Evolutionary conservation across 2,329 filamentous ascomycete species (phyloP).

Genomic region (Aspergillus calidoustus): DNA sequence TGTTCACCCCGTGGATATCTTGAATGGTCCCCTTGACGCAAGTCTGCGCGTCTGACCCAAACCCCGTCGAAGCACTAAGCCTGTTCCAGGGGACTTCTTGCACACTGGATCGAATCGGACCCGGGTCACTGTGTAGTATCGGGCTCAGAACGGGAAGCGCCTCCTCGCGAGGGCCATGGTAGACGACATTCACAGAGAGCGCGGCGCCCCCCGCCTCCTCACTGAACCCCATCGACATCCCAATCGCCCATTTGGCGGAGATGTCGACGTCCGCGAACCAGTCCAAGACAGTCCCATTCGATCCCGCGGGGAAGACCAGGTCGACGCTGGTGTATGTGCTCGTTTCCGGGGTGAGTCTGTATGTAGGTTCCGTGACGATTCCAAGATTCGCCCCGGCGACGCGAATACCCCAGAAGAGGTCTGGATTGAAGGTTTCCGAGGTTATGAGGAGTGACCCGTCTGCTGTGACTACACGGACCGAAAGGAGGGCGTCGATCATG

Average conservation of each 20-base stretch:
- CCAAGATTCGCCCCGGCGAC: slow-evolving; percentile 51
- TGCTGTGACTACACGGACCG: not conserved
- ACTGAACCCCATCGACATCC: not conserved
- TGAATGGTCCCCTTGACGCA: not conserved
- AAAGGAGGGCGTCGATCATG: not conserved
- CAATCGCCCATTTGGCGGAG: not conserved
- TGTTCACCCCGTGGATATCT: not conserved
- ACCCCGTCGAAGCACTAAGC: not conserved
- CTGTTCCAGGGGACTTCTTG: not conserved
- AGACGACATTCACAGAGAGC: not conserved
- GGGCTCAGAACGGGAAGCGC: not conserved
- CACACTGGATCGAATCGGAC: not conserved
- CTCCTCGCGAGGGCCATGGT: not conserved
- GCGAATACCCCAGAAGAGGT: slow-evolving; percentile 50
- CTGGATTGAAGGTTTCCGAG: slow-evolving; percentile 36
- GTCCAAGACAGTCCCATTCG: not conserved
- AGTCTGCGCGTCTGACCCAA: not conserved
- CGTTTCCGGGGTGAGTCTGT: not conserved
- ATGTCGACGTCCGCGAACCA: not conserved
- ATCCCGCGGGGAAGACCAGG: not conserved
- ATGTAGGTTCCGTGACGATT: slow-evolving; percentile 32
- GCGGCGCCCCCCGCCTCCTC: no score
- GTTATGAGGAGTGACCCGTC: slow-evolving; percentile 32
- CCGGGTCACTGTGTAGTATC: not conserved
- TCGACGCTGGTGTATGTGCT: not conserved